A percentile compares a stretch with the other conserved stretches of the same genome.
These are phyloP conservation scores for Xylaria telfairii DNA, from an alignment of 495 filamentous ascomycete genomes.

Conservation along the genomic window DNA sequence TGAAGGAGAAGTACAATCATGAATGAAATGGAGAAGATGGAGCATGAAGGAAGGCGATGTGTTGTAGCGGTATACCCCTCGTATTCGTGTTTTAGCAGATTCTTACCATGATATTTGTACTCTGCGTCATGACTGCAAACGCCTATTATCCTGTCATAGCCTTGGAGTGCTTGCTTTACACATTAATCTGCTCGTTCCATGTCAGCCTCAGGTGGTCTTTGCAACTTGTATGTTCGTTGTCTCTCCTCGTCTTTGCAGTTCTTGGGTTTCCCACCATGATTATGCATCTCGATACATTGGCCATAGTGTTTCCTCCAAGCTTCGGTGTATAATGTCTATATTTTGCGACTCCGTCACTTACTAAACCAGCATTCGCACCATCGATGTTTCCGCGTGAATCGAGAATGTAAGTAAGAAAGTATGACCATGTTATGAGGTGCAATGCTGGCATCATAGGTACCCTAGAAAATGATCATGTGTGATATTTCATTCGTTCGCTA, in stretches of 20 bases:
- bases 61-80: constrained; percentile 20
- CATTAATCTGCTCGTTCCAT: background rate
- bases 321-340: background rate
- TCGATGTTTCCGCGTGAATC: background rate
- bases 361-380: background rate
- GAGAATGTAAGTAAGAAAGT: background rate
- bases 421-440: background rate
- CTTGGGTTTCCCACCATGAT: background rate
- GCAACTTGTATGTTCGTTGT: background rate
- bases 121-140: constrained; percentile 7
- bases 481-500: background rate
- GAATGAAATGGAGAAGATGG: constrained; percentile 7
- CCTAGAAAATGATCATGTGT: background rate
- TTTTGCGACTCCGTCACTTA: background rate
- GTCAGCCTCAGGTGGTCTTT: background rate
- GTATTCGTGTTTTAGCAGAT: background rate
- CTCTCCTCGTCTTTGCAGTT: background rate
- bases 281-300: background rate
- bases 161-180: constrained; percentile 23
- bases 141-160: constrained; percentile 21
- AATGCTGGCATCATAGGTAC: background rate
- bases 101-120: background rate
- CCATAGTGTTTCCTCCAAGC: no score
- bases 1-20: constrained; percentile 4
- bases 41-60: constrained; percentile 10